phyloP scores from a whole-genome alignment of 2,329 filamentous ascomycete genomes.

The Gaeumannomyces tritici region DNA sequence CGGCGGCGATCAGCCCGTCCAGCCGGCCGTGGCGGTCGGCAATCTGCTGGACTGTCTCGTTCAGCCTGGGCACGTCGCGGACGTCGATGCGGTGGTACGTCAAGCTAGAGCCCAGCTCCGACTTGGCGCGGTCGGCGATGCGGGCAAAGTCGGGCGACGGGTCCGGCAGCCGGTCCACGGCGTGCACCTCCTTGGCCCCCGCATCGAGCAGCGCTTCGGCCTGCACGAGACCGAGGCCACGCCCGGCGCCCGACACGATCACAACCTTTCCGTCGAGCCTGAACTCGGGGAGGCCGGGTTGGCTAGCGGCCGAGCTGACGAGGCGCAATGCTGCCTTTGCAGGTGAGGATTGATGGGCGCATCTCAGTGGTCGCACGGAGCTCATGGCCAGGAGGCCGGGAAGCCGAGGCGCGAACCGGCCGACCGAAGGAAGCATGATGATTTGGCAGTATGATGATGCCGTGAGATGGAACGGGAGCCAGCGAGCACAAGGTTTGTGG shows the following conservation, averaged over 20 bases:
- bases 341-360: neutral
- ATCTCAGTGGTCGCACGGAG: neutral
- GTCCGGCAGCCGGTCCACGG: conserved; percentile 51
- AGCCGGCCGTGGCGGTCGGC: conserved; percentile 60
- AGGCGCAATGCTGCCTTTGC: neutral
- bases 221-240: conserved; percentile 70
- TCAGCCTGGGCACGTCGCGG: conserved; percentile 57
- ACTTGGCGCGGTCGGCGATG: conserved; percentile 50
- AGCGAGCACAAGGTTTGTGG: neutral
- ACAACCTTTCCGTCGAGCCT: conserved; percentile 64
- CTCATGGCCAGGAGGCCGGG: neutral
- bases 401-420: neutral
- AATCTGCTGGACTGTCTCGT: conserved; percentile 59
- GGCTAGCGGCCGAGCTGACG: neutral
- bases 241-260: conserved; percentile 66
- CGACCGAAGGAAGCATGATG: neutral
- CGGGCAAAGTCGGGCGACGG: conserved; percentile 50
- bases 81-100: conserved; percentile 76
- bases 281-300: conserved; percentile 55
- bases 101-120: conserved; percentile 57
- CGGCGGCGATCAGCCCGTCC: conserved; percentile 66
- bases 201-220: conserved; percentile 72
- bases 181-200: conserved; percentile 62
- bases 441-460: neutral
- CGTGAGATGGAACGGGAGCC: neutral